Conservation (phyloP, 139 green algal genomes). For the Monoraphidium neglectum region DNA sequence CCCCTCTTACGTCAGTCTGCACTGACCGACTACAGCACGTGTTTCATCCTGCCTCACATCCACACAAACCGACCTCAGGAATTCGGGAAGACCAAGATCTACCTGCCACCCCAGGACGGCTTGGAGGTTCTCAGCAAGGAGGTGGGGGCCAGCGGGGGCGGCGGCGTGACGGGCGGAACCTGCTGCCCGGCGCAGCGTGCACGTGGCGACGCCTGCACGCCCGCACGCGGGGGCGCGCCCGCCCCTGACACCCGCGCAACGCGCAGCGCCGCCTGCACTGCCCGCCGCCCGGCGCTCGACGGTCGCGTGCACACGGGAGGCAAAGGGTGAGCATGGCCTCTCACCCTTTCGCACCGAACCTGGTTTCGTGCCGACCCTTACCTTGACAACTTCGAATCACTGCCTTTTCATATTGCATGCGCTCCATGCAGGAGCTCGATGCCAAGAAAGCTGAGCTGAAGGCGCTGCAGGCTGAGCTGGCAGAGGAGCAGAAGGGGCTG, state of each 20-base stretch:
- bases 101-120: constrained; percentile 64
- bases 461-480: constrained; percentile 24
- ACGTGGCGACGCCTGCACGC: no score
- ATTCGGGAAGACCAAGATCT: constrained; percentile 86
- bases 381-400: background rate
- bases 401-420: background rate
- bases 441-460: constrained; percentile 27
- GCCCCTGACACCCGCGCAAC: no score
- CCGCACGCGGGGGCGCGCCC: no score
- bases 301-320: no score
- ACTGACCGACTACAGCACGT: background rate
- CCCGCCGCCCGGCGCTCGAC: no score
- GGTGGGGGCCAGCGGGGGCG: constrained; percentile 34
- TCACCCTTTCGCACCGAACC: no score
- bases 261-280: no score
- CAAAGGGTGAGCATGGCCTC: no score
- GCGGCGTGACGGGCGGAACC: no score
- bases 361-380: background rate
- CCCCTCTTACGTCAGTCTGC: background rate
- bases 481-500: constrained; percentile 12
- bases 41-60: background rate
- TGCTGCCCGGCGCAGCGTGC: no score
- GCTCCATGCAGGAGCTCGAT: constrained; percentile 49
- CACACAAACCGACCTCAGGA: constrained; percentile 57
- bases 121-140: constrained; percentile 52